Conservation (phyloP, 306 rosid species). For the Rosa multiflora region DNA sequence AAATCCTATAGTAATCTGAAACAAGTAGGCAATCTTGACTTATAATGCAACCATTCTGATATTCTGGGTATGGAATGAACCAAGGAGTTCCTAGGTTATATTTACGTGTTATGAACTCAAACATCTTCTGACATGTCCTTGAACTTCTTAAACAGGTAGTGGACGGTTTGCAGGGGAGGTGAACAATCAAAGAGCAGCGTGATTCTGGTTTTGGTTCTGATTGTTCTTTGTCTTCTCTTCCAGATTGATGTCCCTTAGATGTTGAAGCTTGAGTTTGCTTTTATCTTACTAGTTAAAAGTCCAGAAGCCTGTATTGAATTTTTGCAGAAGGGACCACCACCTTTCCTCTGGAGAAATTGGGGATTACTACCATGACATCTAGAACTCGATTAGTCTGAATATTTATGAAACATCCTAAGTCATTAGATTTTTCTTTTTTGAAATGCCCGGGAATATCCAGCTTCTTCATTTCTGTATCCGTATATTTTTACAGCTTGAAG, state of each 20-base stretch:
- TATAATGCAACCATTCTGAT: neutral
- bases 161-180: slow-evolving; percentile 11
- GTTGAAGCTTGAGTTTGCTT: neutral
- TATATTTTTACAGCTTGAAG: neutral
- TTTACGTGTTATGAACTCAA: neutral
- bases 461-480: neutral
- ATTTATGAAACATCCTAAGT: neutral
- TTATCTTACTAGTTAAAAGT: neutral
- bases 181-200: neutral
- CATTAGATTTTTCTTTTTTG: neutral
- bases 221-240: neutral
- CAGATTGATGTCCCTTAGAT: neutral
- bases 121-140: neutral
- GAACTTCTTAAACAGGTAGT: slow-evolving; percentile 23
- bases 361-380: neutral
- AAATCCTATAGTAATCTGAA: neutral
- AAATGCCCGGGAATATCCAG: neutral
- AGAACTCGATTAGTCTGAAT: neutral
- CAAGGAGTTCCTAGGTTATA: neutral
- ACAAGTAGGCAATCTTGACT: neutral
- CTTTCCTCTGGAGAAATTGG: neutral
- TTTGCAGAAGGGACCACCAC: neutral
- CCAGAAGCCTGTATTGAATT: neutral
- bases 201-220: neutral
- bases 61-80: neutral